phyloP scores from a whole-genome alignment of 106 monocot species.

The Cymbidium sinense region DNA sequence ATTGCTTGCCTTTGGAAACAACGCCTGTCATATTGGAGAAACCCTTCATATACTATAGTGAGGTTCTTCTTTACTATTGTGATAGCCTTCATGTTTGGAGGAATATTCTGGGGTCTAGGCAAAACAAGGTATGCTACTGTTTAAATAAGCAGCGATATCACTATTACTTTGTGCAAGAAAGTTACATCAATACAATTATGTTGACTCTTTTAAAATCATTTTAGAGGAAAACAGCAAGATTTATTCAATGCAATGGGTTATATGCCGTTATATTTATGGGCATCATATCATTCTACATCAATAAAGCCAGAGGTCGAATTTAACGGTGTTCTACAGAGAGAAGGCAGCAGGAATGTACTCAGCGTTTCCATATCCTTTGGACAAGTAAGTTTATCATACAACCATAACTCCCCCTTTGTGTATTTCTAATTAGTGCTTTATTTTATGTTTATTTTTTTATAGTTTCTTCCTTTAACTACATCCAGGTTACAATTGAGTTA shows the following conservation, averaged over 20 bases:
- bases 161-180: neutral
- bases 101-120: slow-evolving; percentile 28
- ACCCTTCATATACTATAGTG: slow-evolving; percentile 23
- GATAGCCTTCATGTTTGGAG: slow-evolving; percentile 23
- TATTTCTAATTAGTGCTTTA: too few relatives aligned
- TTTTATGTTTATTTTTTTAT: too few relatives aligned
- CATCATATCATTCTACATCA: slow-evolving; percentile 29
- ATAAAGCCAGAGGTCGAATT: slow-evolving; percentile 62
- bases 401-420: too few relatives aligned
- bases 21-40: slow-evolving; percentile 26
- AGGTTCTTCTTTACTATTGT: slow-evolving; percentile 21
- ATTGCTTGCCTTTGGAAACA: slow-evolving; percentile 36
- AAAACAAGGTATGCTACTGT: slow-evolving; percentile 10
- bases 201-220: neutral
- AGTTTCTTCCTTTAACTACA: too few relatives aligned
- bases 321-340: slow-evolving; percentile 64
- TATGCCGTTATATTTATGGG: slow-evolving; percentile 62
- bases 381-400: too few relatives aligned
- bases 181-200: too few relatives aligned
- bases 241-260: slow-evolving; percentile 43
- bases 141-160: neutral
- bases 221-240: too few relatives aligned
- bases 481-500: too few relatives aligned
- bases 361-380: too few relatives aligned
- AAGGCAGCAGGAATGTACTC: slow-evolving; percentile 46